These are phyloP conservation scores for Syzygium aqueum DNA, from an alignment of 345 rosid genomes.

Conservation along the genomic window DNA sequence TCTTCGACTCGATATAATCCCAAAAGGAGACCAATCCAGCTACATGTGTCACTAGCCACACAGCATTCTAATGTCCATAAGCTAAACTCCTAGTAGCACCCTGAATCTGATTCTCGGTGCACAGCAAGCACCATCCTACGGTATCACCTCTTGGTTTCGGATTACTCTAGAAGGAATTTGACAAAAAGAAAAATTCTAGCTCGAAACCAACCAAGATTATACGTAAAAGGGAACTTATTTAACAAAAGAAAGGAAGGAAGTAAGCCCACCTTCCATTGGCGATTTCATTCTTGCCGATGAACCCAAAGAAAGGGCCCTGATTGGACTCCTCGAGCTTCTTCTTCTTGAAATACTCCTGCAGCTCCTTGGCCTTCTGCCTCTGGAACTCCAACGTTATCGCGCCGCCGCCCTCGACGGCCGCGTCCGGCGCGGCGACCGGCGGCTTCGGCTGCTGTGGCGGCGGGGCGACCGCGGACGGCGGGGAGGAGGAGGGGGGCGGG, in stretches of 20 bases:
- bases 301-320: constrained; percentile 93
- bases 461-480: constrained; percentile 14
- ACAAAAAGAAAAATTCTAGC: not conserved
- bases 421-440: constrained; percentile 14
- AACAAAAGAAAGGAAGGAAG: not conserved
- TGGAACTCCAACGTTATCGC: constrained; percentile 72
- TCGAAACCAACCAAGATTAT: not conserved
- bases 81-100: not conserved
- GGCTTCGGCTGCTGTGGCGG: constrained; percentile 18
- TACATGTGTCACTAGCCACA: not conserved
- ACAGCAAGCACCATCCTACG: not conserved
- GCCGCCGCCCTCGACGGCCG: constrained; percentile 21
- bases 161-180: not conserved
- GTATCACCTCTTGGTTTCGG: not conserved
- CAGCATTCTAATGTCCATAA: not conserved
- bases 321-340: constrained; percentile 80
- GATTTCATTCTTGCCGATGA: constrained; percentile 78
- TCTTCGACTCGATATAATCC: not conserved
- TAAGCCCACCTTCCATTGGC: constrained; percentile 68
- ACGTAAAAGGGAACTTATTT: not conserved
- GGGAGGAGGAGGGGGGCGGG: constrained; percentile 16
- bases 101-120: not conserved
- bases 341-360: constrained; percentile 78
- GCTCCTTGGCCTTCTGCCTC: constrained; percentile 84
- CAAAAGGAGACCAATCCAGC: not conserved